Conservation (phyloP, 129 eudicot genomes). For the Sambucus nigra region DNA sequence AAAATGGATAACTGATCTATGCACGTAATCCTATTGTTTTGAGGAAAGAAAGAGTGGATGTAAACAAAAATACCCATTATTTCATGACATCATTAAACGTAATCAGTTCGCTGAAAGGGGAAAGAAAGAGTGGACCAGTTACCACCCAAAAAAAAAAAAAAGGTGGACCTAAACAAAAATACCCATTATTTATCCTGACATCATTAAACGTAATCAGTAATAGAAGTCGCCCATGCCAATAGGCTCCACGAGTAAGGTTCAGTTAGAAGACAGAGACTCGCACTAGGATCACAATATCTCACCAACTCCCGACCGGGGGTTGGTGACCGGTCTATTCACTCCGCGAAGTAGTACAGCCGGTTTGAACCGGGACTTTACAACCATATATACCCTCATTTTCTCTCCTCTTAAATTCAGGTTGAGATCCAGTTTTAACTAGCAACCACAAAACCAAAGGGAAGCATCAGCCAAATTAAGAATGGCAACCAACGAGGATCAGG, state of each 20-base stretch:
- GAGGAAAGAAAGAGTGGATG: no score
- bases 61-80: no score
- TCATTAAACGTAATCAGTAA: slow-evolving; percentile 7
- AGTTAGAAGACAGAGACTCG: background rate
- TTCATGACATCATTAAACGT: no score
- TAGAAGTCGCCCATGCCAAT: slow-evolving; percentile 11
- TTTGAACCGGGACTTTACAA: slow-evolving; percentile 21
- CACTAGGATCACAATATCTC: slow-evolving; percentile 3
- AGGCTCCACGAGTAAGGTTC: slow-evolving; percentile 1
- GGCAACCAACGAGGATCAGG: slow-evolving; percentile 34
- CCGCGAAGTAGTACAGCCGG: slow-evolving; percentile 5
- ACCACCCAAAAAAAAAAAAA: no score
- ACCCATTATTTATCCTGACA: slow-evolving; percentile 3
- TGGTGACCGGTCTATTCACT: slow-evolving; percentile 16
- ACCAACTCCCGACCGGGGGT: slow-evolving; percentile 50
- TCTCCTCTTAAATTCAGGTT: slow-evolving; percentile 1
- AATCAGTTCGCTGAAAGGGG: no score
- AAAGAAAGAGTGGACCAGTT: no score
- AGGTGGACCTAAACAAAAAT: no score
- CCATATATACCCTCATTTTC: slow-evolving; percentile 32
- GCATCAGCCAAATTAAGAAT: background rate
- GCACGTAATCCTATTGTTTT: no score
- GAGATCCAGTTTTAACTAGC: background rate
- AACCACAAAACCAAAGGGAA: slow-evolving; percentile 1
- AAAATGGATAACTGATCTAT: no score